Conservation (phyloP, 345 rosid genomes). For the Bruguiera gymnorhiza region DNA sequence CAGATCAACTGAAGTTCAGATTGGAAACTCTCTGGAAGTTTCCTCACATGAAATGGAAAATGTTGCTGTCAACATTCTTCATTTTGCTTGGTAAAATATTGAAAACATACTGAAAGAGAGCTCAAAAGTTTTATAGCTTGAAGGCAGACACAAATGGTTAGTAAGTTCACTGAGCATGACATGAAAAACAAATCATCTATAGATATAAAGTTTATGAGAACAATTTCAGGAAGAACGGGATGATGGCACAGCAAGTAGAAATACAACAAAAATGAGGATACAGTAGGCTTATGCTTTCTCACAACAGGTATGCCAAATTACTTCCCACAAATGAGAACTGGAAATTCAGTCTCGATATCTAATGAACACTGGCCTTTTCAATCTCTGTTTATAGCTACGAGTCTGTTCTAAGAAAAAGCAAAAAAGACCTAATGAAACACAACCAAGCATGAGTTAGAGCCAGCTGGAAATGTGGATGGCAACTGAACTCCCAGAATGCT, state of each 20-base stretch:
- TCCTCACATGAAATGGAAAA: slow-evolving; percentile 39
- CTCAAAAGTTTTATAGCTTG: not conserved
- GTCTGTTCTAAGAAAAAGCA: slow-evolving; percentile 68
- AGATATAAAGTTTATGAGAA: not conserved
- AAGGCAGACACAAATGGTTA: not conserved
- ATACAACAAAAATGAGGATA: slow-evolving; percentile 54
- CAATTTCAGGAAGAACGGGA: slow-evolving; percentile 79
- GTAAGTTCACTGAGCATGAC: not conserved
- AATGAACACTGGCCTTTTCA: not conserved
- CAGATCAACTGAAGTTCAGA: slow-evolving; percentile 72
- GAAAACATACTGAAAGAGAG: too few species aligned
- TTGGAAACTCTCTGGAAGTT: slow-evolving; percentile 52
- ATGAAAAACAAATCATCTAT: not conserved
- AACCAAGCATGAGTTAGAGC: slow-evolving; percentile 63
- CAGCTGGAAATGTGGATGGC: slow-evolving; percentile 88
- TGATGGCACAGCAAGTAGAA: slow-evolving; percentile 83
- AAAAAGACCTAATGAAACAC: slow-evolving; percentile 32
- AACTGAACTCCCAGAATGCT: not conserved
- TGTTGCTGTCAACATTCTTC: slow-evolving; percentile 6
- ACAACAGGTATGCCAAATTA: slow-evolving; percentile 58
- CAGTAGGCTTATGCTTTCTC: slow-evolving; percentile 88
- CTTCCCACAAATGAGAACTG: not conserved
- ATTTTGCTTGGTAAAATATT: too few species aligned
- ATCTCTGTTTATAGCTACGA: slow-evolving; percentile 42
- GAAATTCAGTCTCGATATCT: not conserved